Evolutionary conservation across 179 eudicot genomes (phyloP), one percentile per base, ranked within the genome.

Genomic region (Carnegiea gigantea): DNA sequence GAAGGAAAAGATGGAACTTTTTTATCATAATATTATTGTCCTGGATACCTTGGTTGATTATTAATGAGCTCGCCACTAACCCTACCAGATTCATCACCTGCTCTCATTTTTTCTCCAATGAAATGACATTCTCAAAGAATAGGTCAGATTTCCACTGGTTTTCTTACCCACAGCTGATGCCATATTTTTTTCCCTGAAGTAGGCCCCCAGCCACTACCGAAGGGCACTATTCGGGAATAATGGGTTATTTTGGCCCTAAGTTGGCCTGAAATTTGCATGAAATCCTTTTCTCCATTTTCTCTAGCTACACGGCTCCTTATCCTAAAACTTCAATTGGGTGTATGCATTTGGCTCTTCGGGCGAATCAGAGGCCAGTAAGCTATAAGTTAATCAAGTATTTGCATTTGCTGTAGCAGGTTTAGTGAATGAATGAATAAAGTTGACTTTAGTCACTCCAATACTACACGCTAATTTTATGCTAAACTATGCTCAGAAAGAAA

Each of bases 111-210:
- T 10, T 46, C 15, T 44, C 33, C 57, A 73, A 73, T 24, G 43
- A 46, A 73, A 43, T 44, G 57, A 49, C 40, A 75, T 48, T 48
- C 40, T 6, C 12, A 23, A 75, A 75, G 20, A 14, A 18, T 36
- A 70, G 40, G 48, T 49, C 38, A 49, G 38, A 75, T 11, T 75
- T 28, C 60, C 77, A 75, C 77, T 49, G n/a, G 5, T 49, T 75
- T 75, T 26, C n/a, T 30, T 14, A 28, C 7, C n/a, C 46, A 5
- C 44, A 70, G 46, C 21, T 13, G 73, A 36, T 23, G 73, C 73
- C 43, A 36, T 36, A 20, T 62, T 23, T 23, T 15, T 54, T 15
- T 2, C 21, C 62, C 62, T 6, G 21, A 17, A 18, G 62, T 30
- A 28, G 40, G 38, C 71, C 71, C 71, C 33, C 38, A 28, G 28